Conservation (phyloP, 805 yeast species). For the Schwanniomyces polymorphus region DNA sequence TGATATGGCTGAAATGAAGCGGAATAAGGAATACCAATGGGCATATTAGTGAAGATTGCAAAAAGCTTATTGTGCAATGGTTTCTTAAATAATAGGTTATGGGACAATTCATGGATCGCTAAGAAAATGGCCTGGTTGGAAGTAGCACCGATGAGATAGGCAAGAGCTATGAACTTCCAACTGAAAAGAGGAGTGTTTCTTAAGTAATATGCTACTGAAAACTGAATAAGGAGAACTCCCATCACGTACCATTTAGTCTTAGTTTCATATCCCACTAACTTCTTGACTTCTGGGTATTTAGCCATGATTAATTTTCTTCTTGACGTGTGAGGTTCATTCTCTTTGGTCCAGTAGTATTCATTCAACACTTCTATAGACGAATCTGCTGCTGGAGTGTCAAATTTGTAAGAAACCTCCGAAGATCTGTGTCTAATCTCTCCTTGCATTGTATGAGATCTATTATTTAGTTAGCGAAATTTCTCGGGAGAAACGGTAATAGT, state of each 20-base stretch:
- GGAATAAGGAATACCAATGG: constrained; percentile 87
- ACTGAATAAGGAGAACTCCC: constrained; percentile 68
- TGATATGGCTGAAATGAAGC: constrained; percentile 91
- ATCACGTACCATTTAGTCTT: constrained; percentile 73
- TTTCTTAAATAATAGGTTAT: constrained; percentile 77
- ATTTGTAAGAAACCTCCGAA: constrained; percentile 27
- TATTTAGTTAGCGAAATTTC: background rate
- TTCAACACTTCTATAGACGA: constrained; percentile 42
- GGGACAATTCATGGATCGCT: constrained; percentile 87
- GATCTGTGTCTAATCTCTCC: constrained; percentile 24
- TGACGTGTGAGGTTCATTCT: constrained; percentile 75
- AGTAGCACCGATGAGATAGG: constrained; percentile 84
- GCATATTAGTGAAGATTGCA: constrained; percentile 75
- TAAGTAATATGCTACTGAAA: constrained; percentile 60
- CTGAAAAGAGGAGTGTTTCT: constrained; percentile 53
- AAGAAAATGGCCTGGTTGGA: constrained; percentile 80
- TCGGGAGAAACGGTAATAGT: background rate
- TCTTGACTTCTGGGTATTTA: constrained; percentile 76
- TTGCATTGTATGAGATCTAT: background rate
- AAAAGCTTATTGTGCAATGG: constrained; percentile 78
- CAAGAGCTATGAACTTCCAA: constrained; percentile 56
- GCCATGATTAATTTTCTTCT: constrained; percentile 73
- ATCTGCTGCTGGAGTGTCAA: constrained; percentile 41
- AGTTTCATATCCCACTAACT: constrained; percentile 85
- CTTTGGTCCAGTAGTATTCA: constrained; percentile 84